phyloP scores from a whole-genome alignment of 345 rosid species.

The Carallia brachiata region DNA sequence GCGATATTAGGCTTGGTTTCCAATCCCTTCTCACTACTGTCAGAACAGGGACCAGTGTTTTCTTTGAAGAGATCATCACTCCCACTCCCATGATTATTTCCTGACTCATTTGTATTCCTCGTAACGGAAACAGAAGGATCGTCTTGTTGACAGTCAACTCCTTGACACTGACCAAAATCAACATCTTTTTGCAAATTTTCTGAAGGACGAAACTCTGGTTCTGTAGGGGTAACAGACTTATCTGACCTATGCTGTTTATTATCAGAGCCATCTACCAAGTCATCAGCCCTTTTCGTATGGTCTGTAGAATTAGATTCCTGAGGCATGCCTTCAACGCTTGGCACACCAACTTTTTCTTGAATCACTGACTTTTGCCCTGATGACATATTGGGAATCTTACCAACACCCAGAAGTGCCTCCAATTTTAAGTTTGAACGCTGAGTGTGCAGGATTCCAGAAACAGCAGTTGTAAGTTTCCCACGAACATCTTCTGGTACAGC shows the following conservation, averaged over 20 bases:
- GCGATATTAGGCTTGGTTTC: constrained; percentile 27
- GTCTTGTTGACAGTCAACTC: constrained; percentile 31
- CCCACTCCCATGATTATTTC: constrained; percentile 39
- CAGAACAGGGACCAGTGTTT: constrained; percentile 34
- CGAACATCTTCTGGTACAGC: constrained; percentile 96
- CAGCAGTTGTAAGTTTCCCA: constrained; percentile 67
- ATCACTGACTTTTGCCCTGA: constrained; percentile 32
- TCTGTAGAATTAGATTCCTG: constrained; percentile 41
- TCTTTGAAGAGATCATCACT: constrained; percentile 37
- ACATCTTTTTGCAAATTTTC: constrained; percentile 37
- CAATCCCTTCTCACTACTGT: constrained; percentile 35
- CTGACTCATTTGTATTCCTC: constrained; percentile 38
- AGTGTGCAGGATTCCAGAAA: constrained; percentile 57
- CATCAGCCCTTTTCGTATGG: constrained; percentile 41
- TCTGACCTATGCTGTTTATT: constrained; percentile 30
- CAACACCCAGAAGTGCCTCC: constrained; percentile 37
- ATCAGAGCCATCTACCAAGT: constrained; percentile 33
- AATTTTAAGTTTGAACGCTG: constrained; percentile 50
- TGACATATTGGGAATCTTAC: constrained; percentile 40
- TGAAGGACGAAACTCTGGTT: constrained; percentile 34
- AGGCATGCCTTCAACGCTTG: constrained; percentile 30
- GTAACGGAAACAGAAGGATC: constrained; percentile 33
- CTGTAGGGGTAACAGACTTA: constrained; percentile 38
- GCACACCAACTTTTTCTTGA: constrained; percentile 39
- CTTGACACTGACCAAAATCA: constrained; percentile 38